phyloP scores from a whole-genome alignment of 768 basidiomycete genomes.

The Sarcodon aspratus region DNA sequence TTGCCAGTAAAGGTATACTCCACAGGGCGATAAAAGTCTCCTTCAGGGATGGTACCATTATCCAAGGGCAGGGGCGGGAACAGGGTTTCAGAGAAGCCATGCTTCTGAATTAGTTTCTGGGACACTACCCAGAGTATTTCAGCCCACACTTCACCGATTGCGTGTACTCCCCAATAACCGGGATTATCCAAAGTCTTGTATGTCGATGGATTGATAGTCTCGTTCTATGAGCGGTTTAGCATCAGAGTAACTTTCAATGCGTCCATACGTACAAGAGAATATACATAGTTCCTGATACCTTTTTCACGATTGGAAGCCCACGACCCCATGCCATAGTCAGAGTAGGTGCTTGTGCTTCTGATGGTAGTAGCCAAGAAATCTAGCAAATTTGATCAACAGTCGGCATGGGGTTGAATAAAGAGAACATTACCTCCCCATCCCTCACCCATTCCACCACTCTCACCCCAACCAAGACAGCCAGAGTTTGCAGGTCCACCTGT shows the following conservation, averaged over 20 bases:
- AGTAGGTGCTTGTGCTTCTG: constrained; percentile 62
- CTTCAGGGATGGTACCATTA: constrained; percentile 51
- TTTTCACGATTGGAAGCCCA: constrained; percentile 76
- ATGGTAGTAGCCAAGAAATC: constrained; percentile 86
- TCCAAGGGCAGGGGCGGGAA: constrained; percentile 68
- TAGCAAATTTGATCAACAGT: constrained; percentile 6
- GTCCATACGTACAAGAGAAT: constrained; percentile 45
- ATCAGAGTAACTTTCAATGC: not conserved
- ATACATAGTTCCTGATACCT: constrained; percentile 85
- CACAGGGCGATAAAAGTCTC: constrained; percentile 62
- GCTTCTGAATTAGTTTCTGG: constrained; percentile 64
- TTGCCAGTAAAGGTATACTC: constrained; percentile 24
- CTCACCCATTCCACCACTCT: constrained; percentile 96
- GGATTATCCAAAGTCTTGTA: constrained; percentile 94
- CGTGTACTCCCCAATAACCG: constrained; percentile 90
- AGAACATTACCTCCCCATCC: constrained; percentile 70
- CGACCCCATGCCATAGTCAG: constrained; percentile 83
- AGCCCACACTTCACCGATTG: constrained; percentile 94
- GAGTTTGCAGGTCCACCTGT: constrained; percentile 93
- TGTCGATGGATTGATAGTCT: constrained; percentile 72
- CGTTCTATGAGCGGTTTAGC: constrained; percentile 26
- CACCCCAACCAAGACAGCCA: constrained; percentile 91
- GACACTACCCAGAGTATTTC: constrained; percentile 77
- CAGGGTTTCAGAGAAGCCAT: constrained; percentile 68
- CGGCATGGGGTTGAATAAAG: not conserved